Base-by-base conservation (phyloP, 2,329 filamentous ascomycete genomes). In the Sclerotinia spermophila region DNA sequence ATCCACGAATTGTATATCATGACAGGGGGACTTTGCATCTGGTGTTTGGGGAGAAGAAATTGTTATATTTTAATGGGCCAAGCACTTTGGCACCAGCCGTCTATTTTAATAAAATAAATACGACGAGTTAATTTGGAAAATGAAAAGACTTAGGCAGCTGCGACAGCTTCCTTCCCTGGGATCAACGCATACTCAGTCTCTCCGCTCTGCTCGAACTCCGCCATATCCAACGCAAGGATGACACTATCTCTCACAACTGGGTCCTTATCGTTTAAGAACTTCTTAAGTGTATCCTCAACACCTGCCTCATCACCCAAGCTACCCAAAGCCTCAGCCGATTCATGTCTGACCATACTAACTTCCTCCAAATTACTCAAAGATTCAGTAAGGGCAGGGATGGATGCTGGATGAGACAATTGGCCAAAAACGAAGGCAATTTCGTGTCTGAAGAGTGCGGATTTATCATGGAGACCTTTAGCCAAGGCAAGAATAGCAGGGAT, bases 401-500 rank as follows among this genome's bases (percentile, higher is more conserved):
- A 97, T n/a, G 95, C 95, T 1, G 96, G 96, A 79, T 99, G 96
- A 69, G 92, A 94, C 67, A 99, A 86, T 81, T 99, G 96, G 69
- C 96, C 96, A 76, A 99, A 99, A 21, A 99, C 96, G 80, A 99
- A 99, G 21, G 96, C 96, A 75, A 99, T 94, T 80, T 99, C 96
- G 83, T 99, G 96, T 75, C 96, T 90, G 86, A 99, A 98, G 11
- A 99, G 88, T 7, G 94, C 94, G 64, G 94, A 97, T 27, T 89
- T 85, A 80, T 99, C 96, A 44, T 85, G 85, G 76, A 99, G 90
- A 24, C 96, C 96, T 79, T 90, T 90, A 60, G 96, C 93, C 61
- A 99, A 87, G 17, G 94, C 92, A 59, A 91, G 86, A 68, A 99
- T 87, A 27, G 96, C 95, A n/a, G 92, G 91, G 24, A 93, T 87